A percentile compares a stretch with the other conserved stretches of the same genome.
These are phyloP conservation scores for Nadsonia fulvescens DNA, from an alignment of 805 yeast genomes.

Conservation along the genomic window DNA sequence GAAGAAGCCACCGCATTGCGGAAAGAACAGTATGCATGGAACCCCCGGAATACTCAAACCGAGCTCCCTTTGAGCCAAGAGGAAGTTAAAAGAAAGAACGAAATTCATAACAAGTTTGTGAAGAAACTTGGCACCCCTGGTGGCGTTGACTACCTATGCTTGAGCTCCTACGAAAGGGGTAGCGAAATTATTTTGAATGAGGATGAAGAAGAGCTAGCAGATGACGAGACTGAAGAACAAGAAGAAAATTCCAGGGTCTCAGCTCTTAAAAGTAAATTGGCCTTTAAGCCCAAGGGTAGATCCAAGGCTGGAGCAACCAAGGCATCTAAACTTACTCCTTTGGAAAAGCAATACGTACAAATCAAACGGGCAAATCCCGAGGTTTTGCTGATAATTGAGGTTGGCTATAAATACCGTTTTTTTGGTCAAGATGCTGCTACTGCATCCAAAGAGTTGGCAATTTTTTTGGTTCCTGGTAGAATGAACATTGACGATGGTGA, in stretches of 20 bases:
- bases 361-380: slow-evolving; percentile 45
- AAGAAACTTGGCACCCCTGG: too few relatives aligned
- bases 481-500: slow-evolving; percentile 30
- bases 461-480: slow-evolving; percentile 59
- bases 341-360: slow-evolving; percentile 60
- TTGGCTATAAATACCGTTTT: slow-evolving; percentile 81
- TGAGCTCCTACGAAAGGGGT: too few relatives aligned
- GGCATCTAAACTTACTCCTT: slow-evolving; percentile 44
- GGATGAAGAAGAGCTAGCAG: slow-evolving; percentile 1
- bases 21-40: too few relatives aligned
- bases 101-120: too few relatives aligned
- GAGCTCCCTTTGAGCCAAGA: too few relatives aligned
- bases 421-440: slow-evolving; percentile 68
- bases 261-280: slow-evolving; percentile 11
- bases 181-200: too few relatives aligned
- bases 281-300: too few relatives aligned
- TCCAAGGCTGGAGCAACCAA: too few relatives aligned
- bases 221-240: slow-evolving; percentile 1
- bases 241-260: slow-evolving; percentile 4
- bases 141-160: too few relatives aligned
- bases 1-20: too few relatives aligned
- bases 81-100: too few relatives aligned
- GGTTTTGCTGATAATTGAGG: slow-evolving; percentile 64
- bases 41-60: too few relatives aligned
- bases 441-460: slow-evolving; percentile 38